Evolutionary conservation across 495 filamentous ascomycete species (phyloP).

Genomic region (Xanthoparmelia taractica): DNA sequence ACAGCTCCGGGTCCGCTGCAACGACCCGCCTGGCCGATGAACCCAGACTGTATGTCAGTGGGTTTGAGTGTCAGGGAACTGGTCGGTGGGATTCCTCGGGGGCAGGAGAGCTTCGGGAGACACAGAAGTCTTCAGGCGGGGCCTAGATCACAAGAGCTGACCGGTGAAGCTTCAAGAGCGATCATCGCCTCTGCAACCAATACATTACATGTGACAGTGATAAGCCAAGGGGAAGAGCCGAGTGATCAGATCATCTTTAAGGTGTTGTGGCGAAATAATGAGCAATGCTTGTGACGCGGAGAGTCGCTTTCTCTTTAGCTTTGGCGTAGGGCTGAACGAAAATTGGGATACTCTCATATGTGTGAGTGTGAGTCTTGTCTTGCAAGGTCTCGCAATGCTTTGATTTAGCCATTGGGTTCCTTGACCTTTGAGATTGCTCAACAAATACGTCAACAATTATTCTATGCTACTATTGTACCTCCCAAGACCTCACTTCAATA

Average conservation of each 20-base stretch:
- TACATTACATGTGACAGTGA: not conserved
- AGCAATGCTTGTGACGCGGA: conserved; percentile 3
- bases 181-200: not conserved
- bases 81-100: not conserved
- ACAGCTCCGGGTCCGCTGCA: not conserved
- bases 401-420: too few species aligned
- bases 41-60: not conserved
- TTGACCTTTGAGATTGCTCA: not conserved
- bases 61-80: not conserved
- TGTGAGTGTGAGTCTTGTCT: too few species aligned
- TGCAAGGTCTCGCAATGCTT: not conserved
- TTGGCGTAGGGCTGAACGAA: not conserved
- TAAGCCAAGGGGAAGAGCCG: not conserved
- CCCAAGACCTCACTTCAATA: not conserved
- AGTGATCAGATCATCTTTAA: not conserved
- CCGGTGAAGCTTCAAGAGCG: conserved; percentile 3
- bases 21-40: not conserved
- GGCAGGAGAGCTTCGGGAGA: not conserved
- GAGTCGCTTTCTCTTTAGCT: conserved; percentile 1
- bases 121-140: not conserved
- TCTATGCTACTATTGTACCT: not conserved
- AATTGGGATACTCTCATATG: too few species aligned
- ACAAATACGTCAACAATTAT: not conserved
- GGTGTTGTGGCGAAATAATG: not conserved
- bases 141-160: not conserved